Evolutionary conservation across 805 yeast genomes (phyloP).

Genomic region (Cyberlindnera subsufficiens): DNA sequence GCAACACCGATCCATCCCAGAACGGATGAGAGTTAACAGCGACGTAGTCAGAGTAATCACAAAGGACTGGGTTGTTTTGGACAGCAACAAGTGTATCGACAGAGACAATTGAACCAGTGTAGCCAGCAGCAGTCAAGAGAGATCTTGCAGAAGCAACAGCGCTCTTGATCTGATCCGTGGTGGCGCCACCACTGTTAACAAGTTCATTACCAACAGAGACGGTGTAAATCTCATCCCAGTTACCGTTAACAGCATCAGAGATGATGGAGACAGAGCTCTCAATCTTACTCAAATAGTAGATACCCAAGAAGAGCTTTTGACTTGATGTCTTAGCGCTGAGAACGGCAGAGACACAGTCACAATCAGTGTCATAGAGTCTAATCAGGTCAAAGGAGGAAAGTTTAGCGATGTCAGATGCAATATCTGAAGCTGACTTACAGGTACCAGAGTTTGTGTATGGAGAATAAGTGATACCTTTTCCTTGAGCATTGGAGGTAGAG

Average conservation of each 20-base stretch:
- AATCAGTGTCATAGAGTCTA: slow-evolving; percentile 60
- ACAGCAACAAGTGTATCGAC: slow-evolving; percentile 66
- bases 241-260: slow-evolving; percentile 36
- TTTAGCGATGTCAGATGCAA: slow-evolving; percentile 40
- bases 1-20: slow-evolving; percentile 50
- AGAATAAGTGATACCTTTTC: slow-evolving; percentile 60
- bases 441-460: slow-evolving; percentile 52
- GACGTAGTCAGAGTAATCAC: slow-evolving; percentile 53
- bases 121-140: slow-evolving; percentile 39
- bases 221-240: slow-evolving; percentile 54
- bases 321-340: slow-evolving; percentile 39
- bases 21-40: slow-evolving; percentile 66
- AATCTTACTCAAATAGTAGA: slow-evolving; percentile 44
- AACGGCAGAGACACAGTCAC: slow-evolving; percentile 49
- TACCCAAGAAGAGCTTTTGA: slow-evolving; percentile 54
- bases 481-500: slow-evolving; percentile 23
- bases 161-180: slow-evolving; percentile 38
- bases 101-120: slow-evolving; percentile 51
- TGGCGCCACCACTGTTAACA: slow-evolving; percentile 46
- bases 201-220: slow-evolving; percentile 61
- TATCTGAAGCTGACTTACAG: slow-evolving; percentile 45
- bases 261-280: slow-evolving; percentile 37
- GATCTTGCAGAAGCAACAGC: slow-evolving; percentile 45
- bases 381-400: slow-evolving; percentile 43
- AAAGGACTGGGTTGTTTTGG: slow-evolving; percentile 42